Evolutionary conservation across 2,329 filamentous ascomycete species (phyloP), one percentile per base, ranked within the genome.

Genomic region (Aspergillus oerlinghausenensis): DNA sequence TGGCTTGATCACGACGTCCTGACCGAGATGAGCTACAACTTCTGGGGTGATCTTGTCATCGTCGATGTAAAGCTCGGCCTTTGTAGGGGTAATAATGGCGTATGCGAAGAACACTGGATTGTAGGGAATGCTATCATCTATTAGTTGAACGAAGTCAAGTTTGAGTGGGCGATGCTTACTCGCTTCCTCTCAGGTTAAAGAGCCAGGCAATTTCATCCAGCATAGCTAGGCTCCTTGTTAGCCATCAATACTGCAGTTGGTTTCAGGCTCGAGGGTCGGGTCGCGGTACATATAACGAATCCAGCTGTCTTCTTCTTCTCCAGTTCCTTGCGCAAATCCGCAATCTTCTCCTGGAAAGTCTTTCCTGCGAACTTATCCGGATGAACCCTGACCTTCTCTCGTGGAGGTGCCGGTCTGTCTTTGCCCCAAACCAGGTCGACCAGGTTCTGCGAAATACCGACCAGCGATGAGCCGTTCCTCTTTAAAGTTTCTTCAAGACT

Each of bases 31-130:
- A 14, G 80, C 79, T 64, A 83, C 85, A 56, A 85, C 87, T 50
- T 89, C 84, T 3, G 82, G 76, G 35, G 82, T 85, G 28, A 97
- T 76, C 73, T 97, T 96, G 14, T 84, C 82, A 11, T 87, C 83
- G 68, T 97, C 89, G 57, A 97, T 80, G 68, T 97, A 99, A 4
- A 99, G 81, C 1, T 87, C 92, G 25, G 88, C 90, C 1, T 84
- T 80, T 10, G 75, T 86, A 1, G 87, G 85, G 2, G 94, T 97
- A 60, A 99, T 79, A 45, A 94, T 83, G 48, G 93, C 93, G 68
- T 97, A 99, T 17, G 93, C 94, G 76, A 97, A 97, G 80, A 99
- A 97, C 51, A 99, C 94, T 0, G 94, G 94, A 70, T 99, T 99
- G 78, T 94, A 99, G 0, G 92, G 90, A 63, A 99, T 97, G 71